Evolutionary conservation across 2,329 filamentous ascomycete genomes (phyloP).

Genomic region (Lachnellula willkommii): DNA sequence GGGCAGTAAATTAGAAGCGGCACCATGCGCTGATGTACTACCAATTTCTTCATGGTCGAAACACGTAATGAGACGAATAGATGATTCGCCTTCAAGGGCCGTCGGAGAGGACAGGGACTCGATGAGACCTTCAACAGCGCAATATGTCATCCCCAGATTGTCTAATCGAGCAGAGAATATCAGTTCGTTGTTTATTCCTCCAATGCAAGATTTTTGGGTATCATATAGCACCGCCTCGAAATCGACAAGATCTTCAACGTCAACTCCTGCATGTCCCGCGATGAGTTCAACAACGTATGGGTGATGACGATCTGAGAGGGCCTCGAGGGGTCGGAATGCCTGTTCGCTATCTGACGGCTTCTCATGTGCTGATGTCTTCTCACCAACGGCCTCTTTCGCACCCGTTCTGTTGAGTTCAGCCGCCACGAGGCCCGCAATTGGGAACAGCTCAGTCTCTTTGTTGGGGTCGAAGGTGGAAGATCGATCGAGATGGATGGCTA

Average conservation of each 20-base stretch:
- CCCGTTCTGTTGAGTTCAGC: slow-evolving; percentile 77
- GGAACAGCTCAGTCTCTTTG: slow-evolving; percentile 94
- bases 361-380: slow-evolving; percentile 33
- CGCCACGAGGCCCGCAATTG: slow-evolving; percentile 80
- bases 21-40: slow-evolving; percentile 85
- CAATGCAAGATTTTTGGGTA: slow-evolving; percentile 83
- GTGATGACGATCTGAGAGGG: slow-evolving; percentile 78
- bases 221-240: slow-evolving; percentile 98
- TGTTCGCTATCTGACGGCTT: slow-evolving; percentile 36
- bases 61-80: slow-evolving; percentile 85
- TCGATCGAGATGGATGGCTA: slow-evolving; percentile 91
- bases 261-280: slow-evolving; percentile 68
- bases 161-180: slow-evolving; percentile 95
- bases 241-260: slow-evolving; percentile 70
- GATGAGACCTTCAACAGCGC: slow-evolving; percentile 79
- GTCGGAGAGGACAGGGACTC: slow-evolving; percentile 61
- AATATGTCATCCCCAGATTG: slow-evolving; percentile 96
- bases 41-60: slow-evolving; percentile 99
- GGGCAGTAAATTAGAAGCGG: slow-evolving; percentile 86
- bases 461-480: slow-evolving; percentile 85
- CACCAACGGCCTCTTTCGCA: slow-evolving; percentile 34
- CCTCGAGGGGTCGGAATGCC: slow-evolving; percentile 69
- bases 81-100: slow-evolving; percentile 68
- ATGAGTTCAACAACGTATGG: slow-evolving; percentile 80
- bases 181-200: slow-evolving; percentile 87